A percentile compares a stretch with the other conserved stretches of the same genome.
Conservation (phyloP, 805 yeast species). For the Candida nonsorbophila region DNA sequence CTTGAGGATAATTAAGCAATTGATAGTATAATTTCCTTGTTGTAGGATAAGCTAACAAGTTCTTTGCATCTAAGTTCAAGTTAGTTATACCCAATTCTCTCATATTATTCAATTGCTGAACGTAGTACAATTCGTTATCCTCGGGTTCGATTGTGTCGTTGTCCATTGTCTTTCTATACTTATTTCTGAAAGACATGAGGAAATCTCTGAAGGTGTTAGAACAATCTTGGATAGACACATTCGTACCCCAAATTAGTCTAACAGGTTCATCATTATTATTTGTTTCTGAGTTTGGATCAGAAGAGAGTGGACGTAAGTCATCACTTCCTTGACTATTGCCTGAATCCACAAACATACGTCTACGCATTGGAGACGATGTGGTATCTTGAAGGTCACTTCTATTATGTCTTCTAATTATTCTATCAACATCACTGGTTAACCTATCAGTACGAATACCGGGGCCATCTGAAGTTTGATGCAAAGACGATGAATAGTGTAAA, state of each 20-base stretch:
- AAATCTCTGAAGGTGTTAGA: slow-evolving; percentile 76
- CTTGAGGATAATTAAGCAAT: slow-evolving; percentile 89
- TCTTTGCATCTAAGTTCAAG: slow-evolving; percentile 77
- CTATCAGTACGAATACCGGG: slow-evolving; percentile 41
- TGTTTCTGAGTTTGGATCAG: slow-evolving; percentile 23
- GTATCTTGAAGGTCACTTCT: slow-evolving; percentile 79
- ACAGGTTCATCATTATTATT: slow-evolving; percentile 56
- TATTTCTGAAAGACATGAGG: slow-evolving; percentile 75
- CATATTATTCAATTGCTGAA: slow-evolving; percentile 69
- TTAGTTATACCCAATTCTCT: slow-evolving; percentile 74
- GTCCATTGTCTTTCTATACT: slow-evolving; percentile 57
- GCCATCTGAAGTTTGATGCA: slow-evolving; percentile 34
- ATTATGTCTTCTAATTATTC: slow-evolving; percentile 44
- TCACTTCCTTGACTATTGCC: slow-evolving; percentile 3
- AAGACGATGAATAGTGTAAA: slow-evolving; percentile 43
- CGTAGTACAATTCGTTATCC: slow-evolving; percentile 72
- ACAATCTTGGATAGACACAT: slow-evolving; percentile 87
- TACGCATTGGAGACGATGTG: slow-evolving; percentile 61
- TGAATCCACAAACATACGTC: slow-evolving; percentile 53
- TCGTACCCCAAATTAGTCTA: slow-evolving; percentile 97
- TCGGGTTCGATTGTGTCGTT: slow-evolving; percentile 34
- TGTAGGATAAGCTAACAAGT: slow-evolving; percentile 68
- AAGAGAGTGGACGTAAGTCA: slow-evolving; percentile 16
- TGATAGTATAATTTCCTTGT: slow-evolving; percentile 81
- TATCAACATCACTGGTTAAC: slow-evolving; percentile 37